Evolutionary conservation across 495 filamentous ascomycete species (phyloP), one percentile per base, ranked within the genome.

Genomic region (Penicillium angulare): DNA sequence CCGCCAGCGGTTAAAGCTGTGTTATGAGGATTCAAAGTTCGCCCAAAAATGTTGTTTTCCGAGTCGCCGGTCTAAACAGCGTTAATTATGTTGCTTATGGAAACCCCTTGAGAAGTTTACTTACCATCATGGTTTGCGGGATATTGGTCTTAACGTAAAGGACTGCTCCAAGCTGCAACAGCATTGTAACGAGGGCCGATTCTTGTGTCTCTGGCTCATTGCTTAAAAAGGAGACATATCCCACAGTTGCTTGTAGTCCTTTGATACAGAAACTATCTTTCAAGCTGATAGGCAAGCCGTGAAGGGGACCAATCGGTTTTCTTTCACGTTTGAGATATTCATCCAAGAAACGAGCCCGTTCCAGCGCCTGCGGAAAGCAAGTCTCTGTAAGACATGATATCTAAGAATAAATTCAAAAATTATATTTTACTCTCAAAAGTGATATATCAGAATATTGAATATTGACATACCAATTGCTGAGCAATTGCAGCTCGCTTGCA

Each of bases 211-310:
- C 53, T 5, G 53, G 43, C 29, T 33, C 22, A 46, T 50, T 15
- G 47, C 45, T 48, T 7, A 56, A 35, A 35, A 48, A 56, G 1
- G 47, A 50, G 42, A 56, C 53, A 24, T 51, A 56, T 1, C 53
- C 53, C 53, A 56, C 50, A 0, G 42, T 50, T 13, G 53, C 46
- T 29, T 56, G 47, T 4, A 56, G 18, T 0, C 47, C 79, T 40
- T 79, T 15, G 8, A 86, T 79, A 27, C 82, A 81, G 50, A 84
- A 79, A 53, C 84, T 82, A 55, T 86, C 83, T 52, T 85, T 86
- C 12, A 86, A 56, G 20, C 77, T 80, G 23, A 86, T 60, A 0
- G 83, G 83, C 2, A 86, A 56, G 15, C 83, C 83, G 52, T 86
- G 82, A 1, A 86, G 68, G 0, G 82, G 81, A 8, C 79, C 78